phyloP scores from a whole-genome alignment of 2,329 filamentous ascomycete genomes.

The Ceratocystis alfenasii region DNA sequence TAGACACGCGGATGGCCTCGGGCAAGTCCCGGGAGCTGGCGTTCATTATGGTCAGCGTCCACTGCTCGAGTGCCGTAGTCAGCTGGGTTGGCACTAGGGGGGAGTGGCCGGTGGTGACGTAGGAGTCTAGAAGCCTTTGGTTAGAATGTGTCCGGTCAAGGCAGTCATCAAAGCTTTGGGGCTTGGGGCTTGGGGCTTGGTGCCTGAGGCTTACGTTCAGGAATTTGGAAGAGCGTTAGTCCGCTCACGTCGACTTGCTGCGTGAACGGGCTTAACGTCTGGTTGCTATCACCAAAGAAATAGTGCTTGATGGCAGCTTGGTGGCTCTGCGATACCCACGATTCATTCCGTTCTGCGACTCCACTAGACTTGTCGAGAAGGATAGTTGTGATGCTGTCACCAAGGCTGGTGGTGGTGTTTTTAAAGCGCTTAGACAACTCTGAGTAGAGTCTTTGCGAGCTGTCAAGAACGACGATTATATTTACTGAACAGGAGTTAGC shows the following conservation, averaged over 20 bases:
- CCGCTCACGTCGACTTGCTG: conserved; percentile 70
- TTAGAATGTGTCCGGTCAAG: conserved; percentile 19
- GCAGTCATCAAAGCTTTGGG: no score
- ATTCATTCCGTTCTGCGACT: conserved; percentile 61
- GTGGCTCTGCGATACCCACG: conserved; percentile 59
- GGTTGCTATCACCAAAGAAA: conserved; percentile 74
- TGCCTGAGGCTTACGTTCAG: conserved; percentile 38
- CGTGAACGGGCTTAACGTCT: conserved; percentile 74
- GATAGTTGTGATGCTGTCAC: conserved; percentile 62
- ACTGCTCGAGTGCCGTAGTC: conserved; percentile 60
- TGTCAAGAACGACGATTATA: conserved; percentile 70
- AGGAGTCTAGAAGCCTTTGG: conserved; percentile 24
- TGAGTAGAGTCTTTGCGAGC: conserved; percentile 54
- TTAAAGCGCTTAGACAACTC: conserved; percentile 62
- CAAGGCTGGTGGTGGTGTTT: conserved; percentile 41
- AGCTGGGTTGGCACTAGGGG: conserved; percentile 54
- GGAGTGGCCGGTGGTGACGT: conserved; percentile 28
- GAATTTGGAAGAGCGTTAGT: conserved; percentile 59
- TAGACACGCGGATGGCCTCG: conserved; percentile 63
- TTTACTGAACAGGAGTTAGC: conserved; percentile 44
- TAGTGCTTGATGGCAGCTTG: conserved; percentile 79
- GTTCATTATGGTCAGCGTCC: conserved; percentile 73
- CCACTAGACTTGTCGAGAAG: conserved; percentile 76
- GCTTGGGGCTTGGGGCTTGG: no score
- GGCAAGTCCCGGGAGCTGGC: conserved; percentile 57